These are phyloP conservation scores for Sherardia arvensis DNA, from an alignment of 257 asterid species.

Conservation along the genomic window DNA sequence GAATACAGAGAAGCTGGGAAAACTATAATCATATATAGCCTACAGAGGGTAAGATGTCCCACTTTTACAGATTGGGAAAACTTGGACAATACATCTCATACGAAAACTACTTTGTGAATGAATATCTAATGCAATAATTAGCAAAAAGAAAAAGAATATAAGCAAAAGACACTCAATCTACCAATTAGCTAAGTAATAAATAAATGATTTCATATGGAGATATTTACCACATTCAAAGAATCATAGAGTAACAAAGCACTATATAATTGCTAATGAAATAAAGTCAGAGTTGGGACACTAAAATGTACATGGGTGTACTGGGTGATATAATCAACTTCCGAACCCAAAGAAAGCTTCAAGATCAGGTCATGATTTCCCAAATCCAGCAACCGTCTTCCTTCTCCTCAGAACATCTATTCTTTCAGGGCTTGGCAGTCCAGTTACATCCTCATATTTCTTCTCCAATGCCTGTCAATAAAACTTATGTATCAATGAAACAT, in stretches of 20 bases:
- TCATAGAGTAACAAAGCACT: neutral
- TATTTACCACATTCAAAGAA: neutral
- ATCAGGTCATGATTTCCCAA: constrained; percentile 55
- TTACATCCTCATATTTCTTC: constrained; percentile 66
- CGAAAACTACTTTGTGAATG: neutral
- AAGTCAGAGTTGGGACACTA: neutral
- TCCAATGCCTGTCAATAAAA: constrained; percentile 54
- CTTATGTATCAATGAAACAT: neutral
- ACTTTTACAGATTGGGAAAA: neutral
- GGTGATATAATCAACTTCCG: neutral
- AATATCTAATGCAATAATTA: neutral
- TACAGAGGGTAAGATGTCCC: neutral
- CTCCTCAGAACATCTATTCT: constrained; percentile 38
- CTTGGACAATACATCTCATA: neutral
- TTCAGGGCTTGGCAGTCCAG: constrained; percentile 85
- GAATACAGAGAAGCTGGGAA: neutral
- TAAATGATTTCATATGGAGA: neutral
- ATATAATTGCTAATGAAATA: neutral
- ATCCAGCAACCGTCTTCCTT: constrained; percentile 63
- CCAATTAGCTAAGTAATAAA: neutral
- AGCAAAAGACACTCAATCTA: neutral
- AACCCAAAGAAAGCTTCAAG: neutral
- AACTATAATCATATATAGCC: neutral
- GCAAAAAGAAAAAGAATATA: neutral
- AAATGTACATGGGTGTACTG: neutral